Base-by-base conservation (phyloP, 352 stramenopile species). In the Pythium grandisporangium region DNA sequence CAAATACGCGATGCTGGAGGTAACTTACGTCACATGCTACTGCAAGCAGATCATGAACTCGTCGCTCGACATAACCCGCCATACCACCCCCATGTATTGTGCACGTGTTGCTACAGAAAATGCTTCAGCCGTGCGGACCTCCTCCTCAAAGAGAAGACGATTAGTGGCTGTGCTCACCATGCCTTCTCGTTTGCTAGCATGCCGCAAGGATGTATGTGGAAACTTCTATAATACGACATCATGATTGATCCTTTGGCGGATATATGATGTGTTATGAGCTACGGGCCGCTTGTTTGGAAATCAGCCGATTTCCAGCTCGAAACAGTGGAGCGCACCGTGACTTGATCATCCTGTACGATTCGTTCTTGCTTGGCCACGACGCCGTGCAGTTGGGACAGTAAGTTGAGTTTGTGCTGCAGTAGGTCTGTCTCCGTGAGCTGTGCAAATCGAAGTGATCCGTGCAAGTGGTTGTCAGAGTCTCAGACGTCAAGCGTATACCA, bases 1-100 rank as follows among this genome's bases (percentile, higher is more conserved):
- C 29, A 80, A 87, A 38, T 79, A 81, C 59, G 66, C 93, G 45
- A 87, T 98, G 60, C 58, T 98, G n/a, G 84, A 97, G 55, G 70
- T 81, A 50, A 2, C 27, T 10, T 27, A 13, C 6, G 30, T 14
- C n/a, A n/a, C n/a, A n/a, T n/a, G n/a, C n/a, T n/a, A n/a, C n/a
- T n/a, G n/a, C n/a, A n/a, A n/a, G n/a, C n/a, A n/a, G n/a, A n/a
- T n/a, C n/a, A n/a, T n/a, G n/a, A n/a, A n/a, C n/a, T n/a, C n/a
- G n/a, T n/a, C n/a, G n/a, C n/a, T n/a, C n/a, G n/a, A n/a, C n/a
- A n/a, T n/a, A n/a, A n/a, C n/a, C n/a, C n/a, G n/a, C n/a, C n/a
- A n/a, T n/a, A n/a, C n/a, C n/a, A n/a, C n/a, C n/a, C n/a, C n/a
- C n/a, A n/a, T n/a, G n/a, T n/a, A n/a, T n/a, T n/a, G n/a, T n/a